Base-by-base conservation (phyloP, 2,329 filamentous ascomycete genomes). In the Arachnomyces sp. region DNA sequence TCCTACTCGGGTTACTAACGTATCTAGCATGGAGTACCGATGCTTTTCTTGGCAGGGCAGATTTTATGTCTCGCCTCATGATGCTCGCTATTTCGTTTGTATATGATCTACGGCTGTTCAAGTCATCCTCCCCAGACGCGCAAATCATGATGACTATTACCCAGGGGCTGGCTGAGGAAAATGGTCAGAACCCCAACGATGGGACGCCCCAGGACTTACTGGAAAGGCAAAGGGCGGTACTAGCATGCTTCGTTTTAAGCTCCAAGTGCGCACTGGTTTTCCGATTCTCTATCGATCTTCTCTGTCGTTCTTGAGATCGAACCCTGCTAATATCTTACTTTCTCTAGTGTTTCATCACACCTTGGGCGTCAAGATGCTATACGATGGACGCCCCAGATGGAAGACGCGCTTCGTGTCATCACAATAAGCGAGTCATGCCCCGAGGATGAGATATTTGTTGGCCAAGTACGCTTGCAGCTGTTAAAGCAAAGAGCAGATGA, bases 311-410 rank as follows among this genome's bases (percentile, higher is more conserved):
- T 25, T 25, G 9, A 29, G 20, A 4, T 8, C 20, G 34, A 16
- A 25, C 14, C 34, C 42, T 39, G 39, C 39, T 47, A 34, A 44
- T n/a, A 14, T 43, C 40, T 40, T 31, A 29, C 15, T 37, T 11
- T 35, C 12, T 12, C 18, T 39, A 60, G 56, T 48, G 49, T 64
- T 33, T 60, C 61, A 4, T 56, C 57, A 5, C 57, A 62, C 34
- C 53, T 63, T 43, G 53, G 53, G 2, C 57, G 58, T 16, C 51
- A 55, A 41, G 59, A 62, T 29, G 49, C 60, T 13, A 37, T 64
- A 31, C 52, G 54, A 36, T 65, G 62, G 62, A 61, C 59, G 2
- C 46, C 57, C n/a, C 56, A 59, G 38, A 64, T 66, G 61, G 62
- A 64, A 43, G 56, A 62, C 28, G 53, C 53, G 2, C 55, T 65